Base-by-base conservation (phyloP, 495 filamentous ascomycete species). In the Physcia stellaris region DNA sequence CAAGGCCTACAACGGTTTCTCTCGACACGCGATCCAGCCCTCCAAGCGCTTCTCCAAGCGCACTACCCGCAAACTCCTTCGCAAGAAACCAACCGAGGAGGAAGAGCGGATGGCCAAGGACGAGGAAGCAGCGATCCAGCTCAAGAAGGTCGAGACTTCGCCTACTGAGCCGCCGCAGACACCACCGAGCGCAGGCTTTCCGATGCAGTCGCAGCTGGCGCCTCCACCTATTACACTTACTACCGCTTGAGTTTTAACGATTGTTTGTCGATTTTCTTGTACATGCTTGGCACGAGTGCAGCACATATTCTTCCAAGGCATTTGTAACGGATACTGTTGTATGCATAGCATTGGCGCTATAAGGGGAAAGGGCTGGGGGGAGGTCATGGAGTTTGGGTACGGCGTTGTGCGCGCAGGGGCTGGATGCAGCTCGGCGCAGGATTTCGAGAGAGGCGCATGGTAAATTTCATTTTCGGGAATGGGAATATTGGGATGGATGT, bases 211-310 rank as follows among this genome's bases (percentile, higher is more conserved):
- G 9, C 47, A 21, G 39, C 35, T 46, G 19, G 43, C 40, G 16
- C 48, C 45, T 13, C 48, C 48, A n/a, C 48, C 48, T 17, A 51
- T 51, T n/a, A 51, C 48, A 2, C 37, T 51, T 40, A 48, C 45
- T 21, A 40, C 45, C 13, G 45, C 44, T n/a, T n/a, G 16, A 24
- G 18, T 9, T 35, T 4, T 4, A 26, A 17, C 29, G 31, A 37
- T 24, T 40, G 6, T 36, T 18, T 29, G 11, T 41, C 28, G 15
- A 17, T 37, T 37, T 10, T 11, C n/a, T 7, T 34, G 22, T 33
- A 5, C 13, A n/a, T n/a, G n/a, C n/a, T n/a, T n/a, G n/a, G n/a
- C n/a, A n/a, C n/a, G n/a, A n/a, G n/a, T n/a, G n/a, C n/a, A n/a
- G n/a, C n/a, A n/a, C n/a, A n/a, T 35, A 17, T 0, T 16, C 29